Conservation (phyloP, 129 eudicot species). For the Helichrysum umbraculigerum region DNA sequence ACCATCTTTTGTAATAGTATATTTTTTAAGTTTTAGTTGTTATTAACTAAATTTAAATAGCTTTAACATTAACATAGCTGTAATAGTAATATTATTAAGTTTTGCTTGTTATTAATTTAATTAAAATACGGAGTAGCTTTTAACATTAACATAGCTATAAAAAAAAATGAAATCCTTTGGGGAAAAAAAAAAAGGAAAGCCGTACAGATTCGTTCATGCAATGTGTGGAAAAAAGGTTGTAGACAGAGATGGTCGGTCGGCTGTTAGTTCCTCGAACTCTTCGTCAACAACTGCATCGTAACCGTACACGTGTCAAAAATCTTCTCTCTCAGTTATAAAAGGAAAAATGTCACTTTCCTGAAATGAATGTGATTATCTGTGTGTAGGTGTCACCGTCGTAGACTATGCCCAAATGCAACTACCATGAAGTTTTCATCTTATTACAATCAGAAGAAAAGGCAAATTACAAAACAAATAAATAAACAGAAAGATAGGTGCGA, state of each 20-base stretch:
- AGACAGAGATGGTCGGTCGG: constrained; percentile 8
- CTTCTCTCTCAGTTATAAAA: neutral
- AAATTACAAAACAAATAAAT: neutral
- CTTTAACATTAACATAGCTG: too few species aligned
- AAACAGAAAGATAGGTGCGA: neutral
- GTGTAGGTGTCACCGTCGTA: constrained; percentile 17
- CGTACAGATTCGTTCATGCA: constrained; percentile 41
- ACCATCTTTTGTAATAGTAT: too few species aligned
- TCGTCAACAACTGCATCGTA: constrained; percentile 17
- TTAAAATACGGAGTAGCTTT: too few species aligned
- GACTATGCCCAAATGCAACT: constrained; percentile 9
- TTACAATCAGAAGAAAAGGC: neutral
- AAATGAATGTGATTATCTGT: constrained; percentile 9
- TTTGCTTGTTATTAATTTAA: too few species aligned
- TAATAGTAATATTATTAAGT: too few species aligned
- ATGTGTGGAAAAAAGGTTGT: constrained; percentile 11
- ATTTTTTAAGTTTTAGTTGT: too few species aligned
- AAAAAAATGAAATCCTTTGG: too few species aligned
- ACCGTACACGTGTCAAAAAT: constrained; percentile 32
- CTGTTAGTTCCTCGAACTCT: constrained; percentile 23
- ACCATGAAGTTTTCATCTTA: constrained; percentile 4
- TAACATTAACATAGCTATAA: too few species aligned
- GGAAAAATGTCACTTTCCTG: constrained; percentile 20
- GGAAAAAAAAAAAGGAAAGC: neutral
- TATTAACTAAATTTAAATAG: too few species aligned